Conservation (phyloP, 2,329 filamentous ascomycete genomes). For the Coniochaeta sp. region DNA sequence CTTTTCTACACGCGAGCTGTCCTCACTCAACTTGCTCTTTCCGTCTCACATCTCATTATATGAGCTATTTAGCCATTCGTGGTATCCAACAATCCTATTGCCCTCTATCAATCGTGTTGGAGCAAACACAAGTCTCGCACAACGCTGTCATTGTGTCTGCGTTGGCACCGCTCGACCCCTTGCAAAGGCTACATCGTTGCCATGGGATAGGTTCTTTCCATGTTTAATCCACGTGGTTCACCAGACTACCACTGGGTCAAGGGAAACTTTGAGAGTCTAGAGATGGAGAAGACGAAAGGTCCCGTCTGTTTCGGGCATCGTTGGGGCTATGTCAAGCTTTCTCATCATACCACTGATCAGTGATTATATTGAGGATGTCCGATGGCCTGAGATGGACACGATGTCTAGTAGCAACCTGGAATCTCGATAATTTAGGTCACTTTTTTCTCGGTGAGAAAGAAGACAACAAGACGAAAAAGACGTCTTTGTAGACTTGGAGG, state of each 20-base stretch:
- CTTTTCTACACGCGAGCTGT: too few species aligned
- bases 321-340: background rate
- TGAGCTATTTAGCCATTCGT: too few species aligned
- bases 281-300: background rate
- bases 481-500: too few species aligned
- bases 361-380: background rate
- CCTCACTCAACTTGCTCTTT: too few species aligned
- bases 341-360: background rate
- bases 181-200: background rate
- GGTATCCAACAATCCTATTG: background rate
- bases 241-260: background rate
- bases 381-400: background rate
- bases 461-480: too few species aligned
- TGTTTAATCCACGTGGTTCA: background rate
- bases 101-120: background rate
- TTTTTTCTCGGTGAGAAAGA: background rate
- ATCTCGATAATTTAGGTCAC: background rate
- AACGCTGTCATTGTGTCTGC: background rate
- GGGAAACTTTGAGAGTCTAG: background rate
- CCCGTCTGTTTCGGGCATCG: background rate
- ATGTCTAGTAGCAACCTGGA: background rate
- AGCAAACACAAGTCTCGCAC: background rate
- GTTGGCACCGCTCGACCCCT: background rate
- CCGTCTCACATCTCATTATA: background rate
- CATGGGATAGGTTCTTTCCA: background rate